These are phyloP conservation scores for Glycyrrhiza uralensis DNA, from an alignment of 306 rosid genomes.

Conservation along the genomic window DNA sequence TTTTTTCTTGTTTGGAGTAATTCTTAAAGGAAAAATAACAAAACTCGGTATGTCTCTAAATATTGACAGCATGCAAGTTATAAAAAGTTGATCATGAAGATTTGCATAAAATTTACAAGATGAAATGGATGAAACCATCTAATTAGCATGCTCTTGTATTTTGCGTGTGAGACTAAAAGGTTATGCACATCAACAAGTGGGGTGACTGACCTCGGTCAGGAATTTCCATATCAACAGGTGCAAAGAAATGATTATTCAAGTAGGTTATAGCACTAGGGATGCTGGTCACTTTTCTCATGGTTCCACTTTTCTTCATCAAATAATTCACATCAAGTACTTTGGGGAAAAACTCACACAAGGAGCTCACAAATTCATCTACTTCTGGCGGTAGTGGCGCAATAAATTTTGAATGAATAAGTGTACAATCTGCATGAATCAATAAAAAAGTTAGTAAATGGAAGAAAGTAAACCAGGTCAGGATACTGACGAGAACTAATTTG, in stretches of 20 bases:
- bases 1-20: neutral
- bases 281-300: conserved; percentile 49
- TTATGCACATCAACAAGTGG: neutral
- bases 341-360: conserved; percentile 57
- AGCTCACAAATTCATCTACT: conserved; percentile 59
- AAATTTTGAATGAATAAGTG: conserved; percentile 77
- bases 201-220: conserved; percentile 51
- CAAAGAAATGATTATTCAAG: conserved; percentile 59
- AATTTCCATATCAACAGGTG: conserved; percentile 64
- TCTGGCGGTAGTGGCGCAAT: conserved; percentile 63
- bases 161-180: neutral
- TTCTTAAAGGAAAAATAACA: neutral
- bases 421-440: conserved; percentile 63
- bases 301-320: conserved; percentile 65
- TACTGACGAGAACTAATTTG: conserved; percentile 22
- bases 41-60: neutral
- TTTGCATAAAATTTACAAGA: neutral
- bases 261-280: conserved; percentile 61
- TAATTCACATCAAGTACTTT: conserved; percentile 55
- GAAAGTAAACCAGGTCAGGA: conserved; percentile 17
- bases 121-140: conserved; percentile 11
- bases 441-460: conserved; percentile 22
- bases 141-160: conserved; percentile 8
- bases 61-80: conserved; percentile 1
- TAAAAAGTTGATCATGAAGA: neutral